Evolutionary conservation across 352 stramenopile species (phyloP).

Genomic region (Phytophthora palmivora): DNA sequence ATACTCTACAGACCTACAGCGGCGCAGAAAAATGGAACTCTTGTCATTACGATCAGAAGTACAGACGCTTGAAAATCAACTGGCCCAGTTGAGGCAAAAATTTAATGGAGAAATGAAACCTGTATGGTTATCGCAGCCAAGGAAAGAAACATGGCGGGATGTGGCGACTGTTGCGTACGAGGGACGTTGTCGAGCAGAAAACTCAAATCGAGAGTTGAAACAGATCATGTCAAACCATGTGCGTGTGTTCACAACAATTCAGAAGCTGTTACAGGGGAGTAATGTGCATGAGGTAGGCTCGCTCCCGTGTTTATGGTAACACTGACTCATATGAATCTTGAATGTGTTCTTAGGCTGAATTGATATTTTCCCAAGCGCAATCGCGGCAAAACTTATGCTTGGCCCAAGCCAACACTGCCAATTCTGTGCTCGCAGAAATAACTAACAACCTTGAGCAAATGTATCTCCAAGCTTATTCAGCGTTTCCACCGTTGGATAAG

Average conservation of each 20-base stretch:
- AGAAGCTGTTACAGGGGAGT: background rate
- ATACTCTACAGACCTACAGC: constrained; percentile 23
- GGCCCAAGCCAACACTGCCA: background rate
- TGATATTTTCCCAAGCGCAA: too few species aligned
- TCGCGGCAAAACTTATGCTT: background rate
- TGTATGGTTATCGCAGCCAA: background rate
- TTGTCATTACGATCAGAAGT: constrained; percentile 6
- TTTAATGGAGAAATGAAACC: background rate
- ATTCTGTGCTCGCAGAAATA: constrained; percentile 1
- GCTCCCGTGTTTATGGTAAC: too few species aligned
- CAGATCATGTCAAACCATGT: background rate
- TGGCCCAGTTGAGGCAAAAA: background rate
- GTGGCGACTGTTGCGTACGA: background rate
- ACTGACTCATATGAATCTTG: too few species aligned
- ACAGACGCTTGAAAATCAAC: constrained; percentile 4
- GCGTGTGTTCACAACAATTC: background rate
- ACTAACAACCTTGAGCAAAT: background rate
- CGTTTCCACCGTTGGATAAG: constrained; percentile 2
- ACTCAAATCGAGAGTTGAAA: constrained; percentile 15
- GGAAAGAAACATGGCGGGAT: background rate
- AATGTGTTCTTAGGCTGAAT: too few species aligned
- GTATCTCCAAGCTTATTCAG: constrained; percentile 1
- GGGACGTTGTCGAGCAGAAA: constrained; percentile 1
- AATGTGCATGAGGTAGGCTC: constrained; percentile 1
- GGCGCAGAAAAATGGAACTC: constrained; percentile 11